Conservation (phyloP, 2,329 filamentous ascomycete genomes). For the Talaromyces sp. region DNA sequence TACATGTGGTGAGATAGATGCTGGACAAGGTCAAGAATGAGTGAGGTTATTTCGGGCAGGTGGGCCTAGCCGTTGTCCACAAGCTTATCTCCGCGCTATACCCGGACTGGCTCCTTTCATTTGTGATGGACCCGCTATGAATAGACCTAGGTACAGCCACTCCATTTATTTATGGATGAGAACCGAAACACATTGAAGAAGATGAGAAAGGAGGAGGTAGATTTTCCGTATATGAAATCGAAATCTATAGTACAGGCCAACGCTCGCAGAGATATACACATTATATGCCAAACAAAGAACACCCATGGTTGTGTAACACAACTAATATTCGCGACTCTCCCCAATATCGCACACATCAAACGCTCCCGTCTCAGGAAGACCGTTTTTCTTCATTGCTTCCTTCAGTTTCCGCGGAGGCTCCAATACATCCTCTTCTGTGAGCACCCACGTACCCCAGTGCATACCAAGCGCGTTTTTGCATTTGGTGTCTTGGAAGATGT, state of each 20-base stretch:
- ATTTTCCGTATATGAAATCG: not conserved
- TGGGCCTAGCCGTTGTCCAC: not conserved
- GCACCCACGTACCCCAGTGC: slow-evolving; percentile 86
- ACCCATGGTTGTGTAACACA: not conserved
- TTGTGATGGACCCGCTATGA: no score
- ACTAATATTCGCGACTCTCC: slow-evolving; percentile 71
- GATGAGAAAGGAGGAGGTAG: no score
- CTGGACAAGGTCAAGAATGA: not conserved
- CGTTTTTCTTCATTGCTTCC: slow-evolving; percentile 66
- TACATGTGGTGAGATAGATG: not conserved
- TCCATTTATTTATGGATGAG: no score
- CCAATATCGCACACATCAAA: slow-evolving; percentile 85
- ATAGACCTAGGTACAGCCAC: no score
- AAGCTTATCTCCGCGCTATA: not conserved
- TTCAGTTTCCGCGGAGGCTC: slow-evolving; percentile 74
- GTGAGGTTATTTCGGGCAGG: not conserved
- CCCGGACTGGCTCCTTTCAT: no score
- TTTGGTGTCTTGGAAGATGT: slow-evolving; percentile 80
- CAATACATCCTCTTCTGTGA: slow-evolving; percentile 79
- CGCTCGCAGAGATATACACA: not conserved
- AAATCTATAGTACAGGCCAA: not conserved
- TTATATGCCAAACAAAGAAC: not conserved
- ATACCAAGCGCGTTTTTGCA: slow-evolving; percentile 79
- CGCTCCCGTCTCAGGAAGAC: slow-evolving; percentile 65
- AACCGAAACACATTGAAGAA: not conserved